Percentiles rank a stretch among this genome's conserved stretches.
These are phyloP conservation scores for Dictyostelium intermedium DNA, from an alignment of 78 protist species.

Conservation along the genomic window DNA sequence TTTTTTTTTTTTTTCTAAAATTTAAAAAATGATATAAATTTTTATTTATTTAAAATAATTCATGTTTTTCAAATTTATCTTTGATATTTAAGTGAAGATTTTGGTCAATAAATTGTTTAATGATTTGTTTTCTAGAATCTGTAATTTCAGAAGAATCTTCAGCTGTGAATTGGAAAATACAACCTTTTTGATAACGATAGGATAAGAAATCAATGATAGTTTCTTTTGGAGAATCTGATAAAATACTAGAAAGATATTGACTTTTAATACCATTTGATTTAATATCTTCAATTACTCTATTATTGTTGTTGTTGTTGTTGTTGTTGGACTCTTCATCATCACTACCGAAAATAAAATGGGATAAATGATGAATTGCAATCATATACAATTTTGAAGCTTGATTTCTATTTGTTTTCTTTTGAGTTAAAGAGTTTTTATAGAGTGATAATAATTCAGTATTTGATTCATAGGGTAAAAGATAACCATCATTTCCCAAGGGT, in stretches of 20 bases:
- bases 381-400: conserved; percentile 44
- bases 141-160: not conserved
- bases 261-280: conserved; percentile 6
- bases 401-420: not conserved
- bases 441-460: conserved; percentile 5
- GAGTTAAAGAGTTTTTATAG: conserved; percentile 32
- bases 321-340: not conserved
- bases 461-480: conserved; percentile 22
- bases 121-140: not conserved
- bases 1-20: too few species aligned
- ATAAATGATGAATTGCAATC: conserved; percentile 68
- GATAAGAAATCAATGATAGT: conserved; percentile 16
- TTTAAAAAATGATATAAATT: too few species aligned
- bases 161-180: not conserved
- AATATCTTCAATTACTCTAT: not conserved
- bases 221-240: conserved; percentile 8
- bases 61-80: not conserved
- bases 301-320: too few species aligned
- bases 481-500: conserved; percentile 47
- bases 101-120: not conserved
- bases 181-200: conserved; percentile 6
- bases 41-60: not conserved
- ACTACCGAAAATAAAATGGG: not conserved
- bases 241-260: not conserved
- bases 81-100: not conserved